Conservation (phyloP, 164 flowering plant species). For the Stephania japonica region DNA sequence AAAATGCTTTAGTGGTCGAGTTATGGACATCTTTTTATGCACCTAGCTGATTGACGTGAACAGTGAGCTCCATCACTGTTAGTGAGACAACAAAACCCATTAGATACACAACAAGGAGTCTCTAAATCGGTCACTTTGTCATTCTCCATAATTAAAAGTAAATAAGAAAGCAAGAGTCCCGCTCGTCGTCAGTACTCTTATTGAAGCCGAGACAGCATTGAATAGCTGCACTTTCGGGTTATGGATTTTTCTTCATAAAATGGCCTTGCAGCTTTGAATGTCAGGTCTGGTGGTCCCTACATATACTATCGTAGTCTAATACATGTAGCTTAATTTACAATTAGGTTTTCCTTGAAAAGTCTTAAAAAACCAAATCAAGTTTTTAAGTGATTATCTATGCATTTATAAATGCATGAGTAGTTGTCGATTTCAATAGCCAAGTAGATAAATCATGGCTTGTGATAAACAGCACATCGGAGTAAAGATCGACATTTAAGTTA, state of each 20-base stretch:
- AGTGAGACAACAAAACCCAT: too few relatives aligned
- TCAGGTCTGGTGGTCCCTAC: neutral
- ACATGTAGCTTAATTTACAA: neutral
- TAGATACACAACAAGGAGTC: too few relatives aligned
- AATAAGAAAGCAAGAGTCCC: neutral
- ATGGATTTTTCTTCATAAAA: neutral
- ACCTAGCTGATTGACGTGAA: too few relatives aligned
- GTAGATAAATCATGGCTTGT: neutral
- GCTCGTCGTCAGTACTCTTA: too few relatives aligned
- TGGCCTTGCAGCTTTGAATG: neutral
- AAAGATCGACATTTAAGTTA: neutral
- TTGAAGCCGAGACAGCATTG: neutral
- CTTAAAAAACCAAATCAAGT: neutral
- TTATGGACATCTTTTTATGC: too few relatives aligned
- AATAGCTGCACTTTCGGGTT: neutral
- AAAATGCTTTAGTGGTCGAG: too few relatives aligned
- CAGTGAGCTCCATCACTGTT: too few relatives aligned
- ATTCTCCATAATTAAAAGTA: neutral
- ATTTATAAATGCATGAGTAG: too few relatives aligned
- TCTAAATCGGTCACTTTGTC: too few relatives aligned
- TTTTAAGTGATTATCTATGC: neutral
- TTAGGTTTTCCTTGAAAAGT: neutral
- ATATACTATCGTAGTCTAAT: neutral
- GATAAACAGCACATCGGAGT: slow-evolving; percentile 1
- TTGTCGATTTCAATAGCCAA: too few relatives aligned